Evolutionary conservation across 164 flowering plant species (phyloP), one percentile per base, ranked within the genome.

Genomic region (Aristolochia contorta): DNA sequence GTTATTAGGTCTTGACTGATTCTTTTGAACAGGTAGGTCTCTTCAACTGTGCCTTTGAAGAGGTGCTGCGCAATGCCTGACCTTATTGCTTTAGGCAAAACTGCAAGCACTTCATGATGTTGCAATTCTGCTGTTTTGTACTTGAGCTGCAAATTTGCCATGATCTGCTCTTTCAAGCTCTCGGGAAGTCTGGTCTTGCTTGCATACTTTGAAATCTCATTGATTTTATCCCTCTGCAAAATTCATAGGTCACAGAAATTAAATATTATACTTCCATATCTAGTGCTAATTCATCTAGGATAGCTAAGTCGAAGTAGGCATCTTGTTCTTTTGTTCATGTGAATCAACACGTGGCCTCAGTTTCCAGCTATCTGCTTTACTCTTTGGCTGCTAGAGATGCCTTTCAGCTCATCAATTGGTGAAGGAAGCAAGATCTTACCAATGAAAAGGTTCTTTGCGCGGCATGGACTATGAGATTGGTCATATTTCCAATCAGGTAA

Each of bases 401-500:
- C 22, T n/a, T 48, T 16, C 6, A 16, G 52, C 20, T 10, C 19
- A 19, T 56, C 13, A 14, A 59, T 21, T 59, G 22, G 27, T 14
- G 43, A 25, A 20, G 13, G 3, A 16, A 27, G 12, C 43, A 23
- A 60, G 22, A 19, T 21, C 58, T 72, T 83, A 89, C 94, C 89
- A 84, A 82, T 68, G 66, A 69, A 48, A 85, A 82, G 49, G 90
- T 89, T 33, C 82, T 77, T 23, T 65, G 56, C 19, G 89, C 80
- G 24, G 77, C 57, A 51, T 86, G 94, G 68, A 89, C 97, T 30
- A 89, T 66, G 57, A 89, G 91, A 72, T 82, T 85, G 59, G 96
- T 89, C 93, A 89, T 86, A 80, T 86, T 86, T 56, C 93, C 93
- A 20, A 89, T 84, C 37, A 89, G 64, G 60, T 86, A 89, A 47